phyloP scores from a whole-genome alignment of 2,329 filamentous ascomycete species.

The Phialemoniopsis sp. region DNA sequence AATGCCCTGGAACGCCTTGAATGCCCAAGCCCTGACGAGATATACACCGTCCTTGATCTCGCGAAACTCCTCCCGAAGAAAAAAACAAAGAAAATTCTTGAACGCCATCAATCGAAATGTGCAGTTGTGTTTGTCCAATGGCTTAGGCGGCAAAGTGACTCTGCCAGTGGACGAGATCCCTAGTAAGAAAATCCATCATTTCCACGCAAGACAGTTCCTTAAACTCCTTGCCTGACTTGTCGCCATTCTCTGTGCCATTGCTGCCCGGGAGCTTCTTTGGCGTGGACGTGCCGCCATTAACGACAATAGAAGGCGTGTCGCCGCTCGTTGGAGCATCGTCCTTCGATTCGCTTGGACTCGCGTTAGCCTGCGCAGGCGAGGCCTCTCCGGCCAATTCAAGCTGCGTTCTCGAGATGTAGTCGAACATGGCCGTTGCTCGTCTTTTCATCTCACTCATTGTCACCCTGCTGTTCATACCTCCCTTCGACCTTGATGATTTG shows the following conservation, averaged over 20 bases:
- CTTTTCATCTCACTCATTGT: constrained; percentile 87
- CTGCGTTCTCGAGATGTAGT: constrained; percentile 86
- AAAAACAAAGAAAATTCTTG: constrained; percentile 5
- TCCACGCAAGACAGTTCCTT: constrained; percentile 73
- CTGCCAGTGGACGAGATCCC: constrained; percentile 82
- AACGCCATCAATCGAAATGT: background rate
- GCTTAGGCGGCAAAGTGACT: constrained; percentile 51
- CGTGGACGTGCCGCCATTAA: constrained; percentile 27
- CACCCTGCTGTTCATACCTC: constrained; percentile 60
- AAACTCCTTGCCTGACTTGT: constrained; percentile 49
- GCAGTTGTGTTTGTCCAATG: background rate
- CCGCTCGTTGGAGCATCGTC: constrained; percentile 24
- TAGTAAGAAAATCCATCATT: constrained; percentile 86
- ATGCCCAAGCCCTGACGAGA: background rate
- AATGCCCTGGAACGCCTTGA: constrained; percentile 3
- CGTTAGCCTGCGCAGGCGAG: constrained; percentile 34
- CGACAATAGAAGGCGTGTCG: constrained; percentile 21
- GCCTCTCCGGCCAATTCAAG: constrained; percentile 74
- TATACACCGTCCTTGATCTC: no score
- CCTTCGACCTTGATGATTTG: constrained; percentile 53
- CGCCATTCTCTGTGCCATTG: constrained; percentile 6
- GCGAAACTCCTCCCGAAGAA: no score
- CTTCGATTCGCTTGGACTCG: constrained; percentile 32
- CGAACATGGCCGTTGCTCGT: constrained; percentile 77
- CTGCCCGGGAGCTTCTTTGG: constrained; percentile 6